phyloP scores from a whole-genome alignment of 2,329 filamentous ascomycete species.

The Thermoascus crustaceus region DNA sequence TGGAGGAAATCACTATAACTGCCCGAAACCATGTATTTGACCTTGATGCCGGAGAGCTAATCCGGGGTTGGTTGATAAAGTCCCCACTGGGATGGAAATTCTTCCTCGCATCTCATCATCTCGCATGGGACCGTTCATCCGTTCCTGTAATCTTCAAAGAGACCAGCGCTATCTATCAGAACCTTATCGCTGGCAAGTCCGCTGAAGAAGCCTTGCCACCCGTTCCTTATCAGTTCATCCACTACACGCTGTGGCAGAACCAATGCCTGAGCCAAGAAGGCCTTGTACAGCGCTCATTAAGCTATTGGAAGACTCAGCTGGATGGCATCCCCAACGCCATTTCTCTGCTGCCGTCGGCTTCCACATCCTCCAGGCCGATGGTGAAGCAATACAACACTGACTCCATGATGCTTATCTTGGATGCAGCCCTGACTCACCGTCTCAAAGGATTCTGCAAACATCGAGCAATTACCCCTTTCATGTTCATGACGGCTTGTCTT shows the following conservation, averaged over 20 bases:
- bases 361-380: conserved; percentile 1
- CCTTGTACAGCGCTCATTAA: conserved; percentile 1
- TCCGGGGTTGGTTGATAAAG: conserved; percentile 2
- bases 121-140: conserved; percentile 4
- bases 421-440: neutral
- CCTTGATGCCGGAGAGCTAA: conserved; percentile 3
- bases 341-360: conserved; percentile 1
- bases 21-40: conserved; percentile 1
- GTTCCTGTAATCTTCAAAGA: conserved; percentile 4
- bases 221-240: conserved; percentile 4
- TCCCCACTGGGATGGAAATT: conserved; percentile 1
- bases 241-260: conserved; percentile 4
- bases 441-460: conserved; percentile 5
- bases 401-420: neutral
- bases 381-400: conserved; percentile 1
- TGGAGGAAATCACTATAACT: neutral
- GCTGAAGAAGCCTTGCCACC: conserved; percentile 1
- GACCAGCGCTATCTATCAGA: conserved; percentile 3
- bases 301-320: conserved; percentile 1
- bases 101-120: conserved; percentile 4
- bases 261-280: conserved; percentile 1
- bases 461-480: conserved; percentile 3
- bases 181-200: neutral
- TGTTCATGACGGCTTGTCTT: conserved; percentile 4
- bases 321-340: conserved; percentile 1